Evolutionary conservation across 352 stramenopile genomes (phyloP).

Genomic region (Hyaloperonospora brassicae): DNA sequence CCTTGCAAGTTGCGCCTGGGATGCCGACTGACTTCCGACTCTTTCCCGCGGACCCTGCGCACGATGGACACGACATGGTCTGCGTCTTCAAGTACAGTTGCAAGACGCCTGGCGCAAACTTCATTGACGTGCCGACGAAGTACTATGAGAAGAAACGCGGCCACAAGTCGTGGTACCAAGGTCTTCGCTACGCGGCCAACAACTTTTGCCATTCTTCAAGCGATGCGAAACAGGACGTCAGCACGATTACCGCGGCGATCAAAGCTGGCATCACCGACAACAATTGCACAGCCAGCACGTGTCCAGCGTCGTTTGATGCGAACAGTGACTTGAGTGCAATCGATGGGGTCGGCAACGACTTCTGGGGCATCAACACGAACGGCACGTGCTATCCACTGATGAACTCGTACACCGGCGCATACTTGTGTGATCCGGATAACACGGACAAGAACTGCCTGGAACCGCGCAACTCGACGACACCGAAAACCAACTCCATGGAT

Average conservation of each 20-base stretch:
- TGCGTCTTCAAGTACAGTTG: conserved; percentile 50
- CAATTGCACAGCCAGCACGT: conserved; percentile 31
- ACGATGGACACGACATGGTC: conserved; percentile 14
- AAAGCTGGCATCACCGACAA: conserved; percentile 43
- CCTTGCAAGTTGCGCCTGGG: conserved; percentile 80
- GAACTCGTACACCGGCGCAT: conserved; percentile 48
- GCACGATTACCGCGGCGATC: conserved; percentile 35
- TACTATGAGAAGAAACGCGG: conserved; percentile 31
- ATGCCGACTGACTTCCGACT: conserved; percentile 55
- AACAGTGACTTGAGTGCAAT: conserved; percentile 39
- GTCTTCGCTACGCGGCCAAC: conserved; percentile 43
- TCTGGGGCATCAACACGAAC: conserved; percentile 52
- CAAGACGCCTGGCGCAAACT: conserved; percentile 43
- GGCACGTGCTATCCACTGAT: conserved; percentile 45
- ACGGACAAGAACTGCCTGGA: conserved; percentile 27
- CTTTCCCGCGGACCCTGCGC: conserved; percentile 33
- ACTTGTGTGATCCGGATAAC: conserved; percentile 48
- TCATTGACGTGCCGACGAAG: conserved; percentile 35
- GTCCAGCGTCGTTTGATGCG: conserved; percentile 42
- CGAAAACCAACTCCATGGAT: conserved; percentile 43
- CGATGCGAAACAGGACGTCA: conserved; percentile 34
- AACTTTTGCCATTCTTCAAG: conserved; percentile 33
- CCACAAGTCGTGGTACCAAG: conserved; percentile 56
- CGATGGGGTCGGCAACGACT: conserved; percentile 26
- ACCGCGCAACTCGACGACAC: conserved; percentile 34